Evolutionary conservation across 768 basidiomycete genomes (phyloP).

Genomic region (Mycena capillaripes): DNA sequence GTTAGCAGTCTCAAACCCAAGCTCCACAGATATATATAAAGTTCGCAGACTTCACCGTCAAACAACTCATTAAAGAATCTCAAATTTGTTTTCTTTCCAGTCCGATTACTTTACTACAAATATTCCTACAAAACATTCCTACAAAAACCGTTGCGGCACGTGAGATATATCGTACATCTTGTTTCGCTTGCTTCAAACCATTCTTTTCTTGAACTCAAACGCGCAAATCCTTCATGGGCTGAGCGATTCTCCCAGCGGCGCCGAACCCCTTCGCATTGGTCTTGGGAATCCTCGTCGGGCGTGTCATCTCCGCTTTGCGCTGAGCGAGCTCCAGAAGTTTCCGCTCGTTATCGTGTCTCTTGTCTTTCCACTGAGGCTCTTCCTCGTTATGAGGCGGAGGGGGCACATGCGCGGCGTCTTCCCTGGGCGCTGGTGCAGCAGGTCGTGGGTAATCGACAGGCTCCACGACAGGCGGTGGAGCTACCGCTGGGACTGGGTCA

Average conservation of each 20-base stretch:
- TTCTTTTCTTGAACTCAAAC: no score
- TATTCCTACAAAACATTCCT: background rate
- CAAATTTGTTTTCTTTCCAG: background rate
- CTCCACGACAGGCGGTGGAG: conserved; percentile 40
- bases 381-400: conserved; percentile 63
- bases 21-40: no score
- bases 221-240: conserved; percentile 54
- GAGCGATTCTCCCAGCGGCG: conserved; percentile 66
- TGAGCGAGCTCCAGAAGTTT: conserved; percentile 61
- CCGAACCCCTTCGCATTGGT: conserved; percentile 53
- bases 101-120: no score
- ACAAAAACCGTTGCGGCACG: background rate
- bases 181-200: background rate
- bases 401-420: conserved; percentile 47
- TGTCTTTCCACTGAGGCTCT: conserved; percentile 63
- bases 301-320: conserved; percentile 61
- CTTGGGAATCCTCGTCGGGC: conserved; percentile 61
- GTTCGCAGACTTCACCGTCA: no score
- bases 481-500: conserved; percentile 26
- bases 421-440: conserved; percentile 46
- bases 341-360: conserved; percentile 60
- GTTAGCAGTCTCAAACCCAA: no score
- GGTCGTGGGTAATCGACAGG: conserved; percentile 68
- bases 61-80: background rate
- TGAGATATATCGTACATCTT: background rate